Conservation (phyloP, 257 asterid genomes). For the Galeopsis tetrahit region DNA sequence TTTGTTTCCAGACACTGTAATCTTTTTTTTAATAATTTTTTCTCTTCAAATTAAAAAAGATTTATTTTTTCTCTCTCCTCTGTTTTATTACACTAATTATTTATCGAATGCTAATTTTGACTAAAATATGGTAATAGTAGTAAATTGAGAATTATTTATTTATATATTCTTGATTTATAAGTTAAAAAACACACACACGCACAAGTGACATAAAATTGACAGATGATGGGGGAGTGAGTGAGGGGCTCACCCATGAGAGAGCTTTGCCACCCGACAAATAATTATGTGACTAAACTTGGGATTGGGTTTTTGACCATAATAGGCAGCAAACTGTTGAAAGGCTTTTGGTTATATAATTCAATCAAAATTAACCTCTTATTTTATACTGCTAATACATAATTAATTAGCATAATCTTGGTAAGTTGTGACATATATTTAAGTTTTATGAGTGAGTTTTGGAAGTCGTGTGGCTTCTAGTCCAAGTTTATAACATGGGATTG, state of each 20-base stretch:
- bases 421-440: background rate
- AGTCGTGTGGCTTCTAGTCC: conserved; percentile 34
- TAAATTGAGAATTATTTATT: no score
- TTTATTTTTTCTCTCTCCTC: background rate
- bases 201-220: conserved; percentile 44
- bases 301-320: conserved; percentile 40
- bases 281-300: conserved; percentile 34
- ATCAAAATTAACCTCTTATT: background rate
- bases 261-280: conserved; percentile 44
- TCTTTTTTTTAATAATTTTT: background rate
- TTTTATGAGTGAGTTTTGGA: background rate
- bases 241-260: conserved; percentile 28
- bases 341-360: background rate
- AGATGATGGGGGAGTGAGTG: conserved; percentile 37
- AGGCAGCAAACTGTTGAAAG: background rate
- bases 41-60: background rate
- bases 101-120: no score
- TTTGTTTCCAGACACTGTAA: background rate
- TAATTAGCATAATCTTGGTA: background rate
- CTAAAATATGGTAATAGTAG: no score
- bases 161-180: no score
- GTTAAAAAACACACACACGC: conserved; percentile 40
- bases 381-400: background rate
- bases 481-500: conserved; percentile 13
- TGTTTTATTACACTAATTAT: background rate